Evolutionary conservation across 2,329 filamentous ascomycete genomes (phyloP).

Genomic region (Colletotrichum orbiculare): DNA sequence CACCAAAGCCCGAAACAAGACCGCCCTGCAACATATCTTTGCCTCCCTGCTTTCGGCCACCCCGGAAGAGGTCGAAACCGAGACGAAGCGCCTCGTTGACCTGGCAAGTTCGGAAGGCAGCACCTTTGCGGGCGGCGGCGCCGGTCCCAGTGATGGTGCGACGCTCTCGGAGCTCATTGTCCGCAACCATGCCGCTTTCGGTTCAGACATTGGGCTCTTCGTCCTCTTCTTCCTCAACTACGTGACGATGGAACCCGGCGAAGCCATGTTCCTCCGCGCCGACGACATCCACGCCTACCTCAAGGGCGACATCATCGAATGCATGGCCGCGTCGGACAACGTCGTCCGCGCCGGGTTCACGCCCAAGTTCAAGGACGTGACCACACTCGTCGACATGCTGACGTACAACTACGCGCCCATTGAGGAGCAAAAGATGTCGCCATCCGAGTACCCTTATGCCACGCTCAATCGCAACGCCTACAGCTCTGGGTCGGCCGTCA

Average conservation of each 20-base stretch:
- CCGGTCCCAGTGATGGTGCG: conserved; percentile 73
- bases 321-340: conserved; percentile 99
- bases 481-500: conserved; percentile 76
- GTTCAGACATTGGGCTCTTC: conserved; percentile 90
- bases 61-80: conserved; percentile 67
- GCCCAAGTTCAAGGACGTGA: conserved; percentile 97
- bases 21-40: conserved; percentile 80
- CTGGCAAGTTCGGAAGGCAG: conserved; percentile 75
- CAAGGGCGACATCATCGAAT: conserved; percentile 95
- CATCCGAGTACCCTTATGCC: conserved; percentile 85
- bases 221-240: conserved; percentile 98
- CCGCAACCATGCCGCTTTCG: conserved; percentile 85
- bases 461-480: conserved; percentile 86
- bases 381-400: conserved; percentile 88
- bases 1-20: conserved; percentile 86
- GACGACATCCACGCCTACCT: conserved; percentile 98
- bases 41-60: conserved; percentile 82
- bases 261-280: conserved; percentile 95
- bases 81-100: conserved; percentile 75
- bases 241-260: conserved; percentile 85
- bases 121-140: conserved; percentile 77
- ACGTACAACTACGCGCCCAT: conserved; percentile 97
- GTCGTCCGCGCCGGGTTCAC: conserved; percentile 97
- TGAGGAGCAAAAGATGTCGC: conserved; percentile 91
- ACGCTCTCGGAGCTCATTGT: conserved; percentile 81